Base-by-base conservation (phyloP, 768 basidiomycete species). In the Daedalea quercina region DNA sequence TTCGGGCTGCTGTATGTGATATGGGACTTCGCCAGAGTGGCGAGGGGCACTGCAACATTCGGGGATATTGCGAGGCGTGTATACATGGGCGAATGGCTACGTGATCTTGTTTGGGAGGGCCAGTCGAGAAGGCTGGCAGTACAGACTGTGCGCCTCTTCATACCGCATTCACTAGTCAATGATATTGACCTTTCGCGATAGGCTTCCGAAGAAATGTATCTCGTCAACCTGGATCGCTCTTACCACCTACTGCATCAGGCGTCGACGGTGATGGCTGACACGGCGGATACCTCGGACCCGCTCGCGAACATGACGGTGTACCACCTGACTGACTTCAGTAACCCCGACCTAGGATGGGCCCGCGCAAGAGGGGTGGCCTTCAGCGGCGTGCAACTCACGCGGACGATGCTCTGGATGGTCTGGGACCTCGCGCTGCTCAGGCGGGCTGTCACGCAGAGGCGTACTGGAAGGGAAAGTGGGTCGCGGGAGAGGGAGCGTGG, bases 1-100 rank as follows among this genome's bases (percentile, higher is more conserved):
- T 58, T 57, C 22, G 59, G 61, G 9, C 44, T 60, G 15, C 44
- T 64, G 13, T 57, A 59, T 43, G 49, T 64, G 15, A 51, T 60
- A 1, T 51, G 54, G 20, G 57, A 64, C 52, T 58, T 62, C 23
- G 48, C 48, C 0, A 55, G 58, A 3, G 44, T 62, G n/a, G 52
- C 59, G 41, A 25, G 34, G 7, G 59, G 59, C 9, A 35, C 43
- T 12, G 33, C 37, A 11, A 26, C 41, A 8, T 50, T 52, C 23
- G n/a, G 22, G 3, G 56, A 62, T 9, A 47, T 57, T 42, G 53
- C 56, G 9, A 54, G 57, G 49, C 53, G 51, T 8, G 51, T 64
- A 17, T 42, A 55, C 51, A 31, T 58, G 33, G 56, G 50, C 20
- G 58, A 60, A 20, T 55, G 60, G 26, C 35, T 64, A 3, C 52